Evolutionary conservation across 2,329 filamentous ascomycete species (phyloP), one percentile per base, ranked within the genome.

Genomic region (Aspergillus cejpii): DNA sequence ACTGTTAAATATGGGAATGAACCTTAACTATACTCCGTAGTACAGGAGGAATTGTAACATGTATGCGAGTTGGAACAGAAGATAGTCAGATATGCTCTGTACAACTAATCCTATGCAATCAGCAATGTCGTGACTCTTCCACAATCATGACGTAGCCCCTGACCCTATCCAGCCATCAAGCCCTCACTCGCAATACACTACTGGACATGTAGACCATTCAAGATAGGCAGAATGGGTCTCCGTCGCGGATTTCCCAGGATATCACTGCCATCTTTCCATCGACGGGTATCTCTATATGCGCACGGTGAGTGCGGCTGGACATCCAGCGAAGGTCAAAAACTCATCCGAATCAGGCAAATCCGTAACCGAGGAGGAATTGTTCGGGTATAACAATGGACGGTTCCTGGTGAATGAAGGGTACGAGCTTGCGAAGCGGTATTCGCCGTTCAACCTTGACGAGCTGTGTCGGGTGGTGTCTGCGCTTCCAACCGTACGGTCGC

Each of bases 401-500:
- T 63, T 62, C 38, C 45, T 64, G 14, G 52, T 54, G 19, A 56
- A 60, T 19, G 58, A 64, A 37, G 45, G 50, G 7, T 37, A 60
- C 15, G 52, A 56, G 26, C 42, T 48, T 28, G 39, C 51, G 7
- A 57, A 53, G 24, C 55, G 62, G 34, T 62, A 57, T 48, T 47
- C 61, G 7, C 47, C 49, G 5, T 65, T 64, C 37, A 50, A 65
- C 33, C 4, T 64, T 15, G 52, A 60, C 33, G 53, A 45, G 12
- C 54, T 65, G 6, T 65, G 61, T 44, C 48, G 50, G 1, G 43
- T 58, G 41, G 62, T 55, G 28, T 52, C 56, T 10, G 40, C 51
- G 6, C 33, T 51, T 6, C 49, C 56, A 5, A 23, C 17, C 11
- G 39, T 46, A 15, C 39, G 21, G 8, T 62, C 61, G n/a, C 53